Percentiles rank a stretch among this genome's conserved stretches.
phyloP scores from a whole-genome alignment of 2,329 filamentous ascomycete genomes.

The Verticillium albo-atrum region DNA sequence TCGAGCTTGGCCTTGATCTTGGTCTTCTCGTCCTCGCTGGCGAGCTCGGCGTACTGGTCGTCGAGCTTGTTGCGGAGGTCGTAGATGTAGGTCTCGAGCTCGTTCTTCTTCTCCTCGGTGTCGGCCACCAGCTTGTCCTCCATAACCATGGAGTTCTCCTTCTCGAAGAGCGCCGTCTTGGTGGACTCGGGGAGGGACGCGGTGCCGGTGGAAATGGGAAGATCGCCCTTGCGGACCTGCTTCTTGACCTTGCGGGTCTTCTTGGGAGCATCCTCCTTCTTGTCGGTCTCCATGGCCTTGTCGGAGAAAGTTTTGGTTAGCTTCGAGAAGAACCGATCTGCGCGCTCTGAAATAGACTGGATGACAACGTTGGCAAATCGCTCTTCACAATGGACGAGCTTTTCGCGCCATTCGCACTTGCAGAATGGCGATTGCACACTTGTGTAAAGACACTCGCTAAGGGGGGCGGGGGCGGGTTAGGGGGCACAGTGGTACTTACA shows the following conservation, averaged over 20 bases:
- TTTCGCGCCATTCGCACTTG: background rate
- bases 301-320: constrained; percentile 18
- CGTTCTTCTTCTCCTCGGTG: constrained; percentile 99
- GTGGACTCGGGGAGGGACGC: constrained; percentile 66
- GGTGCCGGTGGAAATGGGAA: constrained; percentile 81
- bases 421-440: background rate
- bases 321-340: constrained; percentile 7
- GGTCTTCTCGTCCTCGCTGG: constrained; percentile 87
- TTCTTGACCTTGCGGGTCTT: constrained; percentile 99
- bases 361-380: constrained; percentile 1
- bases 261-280: constrained; percentile 64
- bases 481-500: constrained; percentile 49
- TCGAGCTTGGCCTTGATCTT: constrained; percentile 82
- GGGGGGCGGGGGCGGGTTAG: background rate
- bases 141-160: constrained; percentile 88
- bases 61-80: constrained; percentile 94
- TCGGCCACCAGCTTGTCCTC: constrained; percentile 98
- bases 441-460: background rate
- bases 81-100: constrained; percentile 96
- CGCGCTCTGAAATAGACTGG: constrained; percentile 3
- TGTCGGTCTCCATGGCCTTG: constrained; percentile 84
- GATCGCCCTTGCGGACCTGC: constrained; percentile 94
- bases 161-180: constrained; percentile 70
- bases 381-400: background rate
- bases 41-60: constrained; percentile 83